These are phyloP conservation scores for Sanghuangporus weigelae DNA, from an alignment of 1,284 basidiomycete genomes.

Conservation along the genomic window DNA sequence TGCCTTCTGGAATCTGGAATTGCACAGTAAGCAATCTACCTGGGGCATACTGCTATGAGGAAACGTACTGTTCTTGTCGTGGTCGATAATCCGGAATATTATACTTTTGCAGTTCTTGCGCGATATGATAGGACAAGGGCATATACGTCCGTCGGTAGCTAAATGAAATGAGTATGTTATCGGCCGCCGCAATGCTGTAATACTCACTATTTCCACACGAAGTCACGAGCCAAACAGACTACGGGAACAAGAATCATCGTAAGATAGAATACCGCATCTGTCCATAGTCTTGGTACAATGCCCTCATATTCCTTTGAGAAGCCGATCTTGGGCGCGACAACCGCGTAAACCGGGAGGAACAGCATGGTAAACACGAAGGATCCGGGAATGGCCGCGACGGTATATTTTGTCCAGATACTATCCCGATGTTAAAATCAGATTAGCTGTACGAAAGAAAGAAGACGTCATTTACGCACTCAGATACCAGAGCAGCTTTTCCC, in stretches of 20 bases:
- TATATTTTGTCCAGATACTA: conserved; percentile 99
- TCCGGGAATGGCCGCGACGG: conserved; percentile 93
- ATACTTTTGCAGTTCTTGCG: conserved; percentile 96
- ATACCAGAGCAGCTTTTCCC: conserved; percentile 95
- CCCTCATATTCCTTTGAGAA: conserved; percentile 90
- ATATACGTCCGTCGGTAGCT: conserved; percentile 89
- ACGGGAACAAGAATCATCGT: conserved; percentile 84
- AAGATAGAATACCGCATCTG: conserved; percentile 86
- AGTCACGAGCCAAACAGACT: conserved; percentile 86
- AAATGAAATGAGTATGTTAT: conserved; percentile 17
- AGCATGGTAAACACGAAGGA: conserved; percentile 95
- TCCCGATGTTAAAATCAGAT: conserved; percentile 15
- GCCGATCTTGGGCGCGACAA: conserved; percentile 80
- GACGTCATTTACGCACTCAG: conserved; percentile 65
- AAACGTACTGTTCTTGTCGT: conserved; percentile 87
- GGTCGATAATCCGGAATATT: conserved; percentile 97
- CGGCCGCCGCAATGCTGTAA: not conserved
- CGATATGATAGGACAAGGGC: conserved; percentile 93
- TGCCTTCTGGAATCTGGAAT: conserved; percentile 83
- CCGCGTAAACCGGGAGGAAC: conserved; percentile 88
- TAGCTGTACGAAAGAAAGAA: not conserved
- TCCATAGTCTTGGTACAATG: conserved; percentile 87
- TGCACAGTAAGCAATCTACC: conserved; percentile 9
- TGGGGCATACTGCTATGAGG: conserved; percentile 5
- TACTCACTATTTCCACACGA: conserved; percentile 91